A percentile compares a stretch with the other conserved stretches of the same genome.
Conservation (phyloP, 129 eudicot genomes). For the Flaveria ramosissima region DNA sequence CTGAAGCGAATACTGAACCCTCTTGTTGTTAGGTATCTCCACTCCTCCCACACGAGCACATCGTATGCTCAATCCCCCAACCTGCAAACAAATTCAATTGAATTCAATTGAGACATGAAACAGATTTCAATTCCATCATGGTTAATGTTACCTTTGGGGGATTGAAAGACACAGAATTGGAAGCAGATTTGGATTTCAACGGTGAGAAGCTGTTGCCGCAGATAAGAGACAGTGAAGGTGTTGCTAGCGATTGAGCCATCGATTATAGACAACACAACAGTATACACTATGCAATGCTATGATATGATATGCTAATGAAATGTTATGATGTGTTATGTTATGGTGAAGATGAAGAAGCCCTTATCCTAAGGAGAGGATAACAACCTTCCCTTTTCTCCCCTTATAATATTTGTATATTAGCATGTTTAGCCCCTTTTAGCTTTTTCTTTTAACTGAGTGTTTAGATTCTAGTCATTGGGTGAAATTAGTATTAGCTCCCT, state of each 20-base stretch:
- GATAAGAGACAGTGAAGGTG: slow-evolving; percentile 68
- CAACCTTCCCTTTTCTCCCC: slow-evolving; percentile 3
- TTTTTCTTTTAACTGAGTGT: too few relatives aligned
- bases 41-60: slow-evolving; percentile 99
- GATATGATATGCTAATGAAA: too few relatives aligned
- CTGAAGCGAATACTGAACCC: slow-evolving; percentile 86
- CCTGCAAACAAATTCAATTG: slow-evolving; percentile 36
- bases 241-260: slow-evolving; percentile 68
- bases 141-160: slow-evolving; percentile 53
- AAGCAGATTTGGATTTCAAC: slow-evolving; percentile 24
- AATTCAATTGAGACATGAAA: slow-evolving; percentile 2
- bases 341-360: slow-evolving; percentile 7
- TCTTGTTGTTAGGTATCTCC: slow-evolving; percentile 90
- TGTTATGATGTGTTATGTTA: neutral
- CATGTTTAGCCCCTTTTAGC: neutral
- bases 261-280: too few relatives aligned
- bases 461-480: too few relatives aligned
- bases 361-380: neutral
- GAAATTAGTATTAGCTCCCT: too few relatives aligned
- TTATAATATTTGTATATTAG: neutral
- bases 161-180: slow-evolving; percentile 47
- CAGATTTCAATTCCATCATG: too few relatives aligned
- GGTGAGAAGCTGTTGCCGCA: slow-evolving; percentile 44
- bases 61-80: slow-evolving; percentile 66
- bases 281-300: too few relatives aligned